Evolutionary conservation across 2,329 filamentous ascomycete genomes (phyloP).

Genomic region (Fusarium marasasianum): DNA sequence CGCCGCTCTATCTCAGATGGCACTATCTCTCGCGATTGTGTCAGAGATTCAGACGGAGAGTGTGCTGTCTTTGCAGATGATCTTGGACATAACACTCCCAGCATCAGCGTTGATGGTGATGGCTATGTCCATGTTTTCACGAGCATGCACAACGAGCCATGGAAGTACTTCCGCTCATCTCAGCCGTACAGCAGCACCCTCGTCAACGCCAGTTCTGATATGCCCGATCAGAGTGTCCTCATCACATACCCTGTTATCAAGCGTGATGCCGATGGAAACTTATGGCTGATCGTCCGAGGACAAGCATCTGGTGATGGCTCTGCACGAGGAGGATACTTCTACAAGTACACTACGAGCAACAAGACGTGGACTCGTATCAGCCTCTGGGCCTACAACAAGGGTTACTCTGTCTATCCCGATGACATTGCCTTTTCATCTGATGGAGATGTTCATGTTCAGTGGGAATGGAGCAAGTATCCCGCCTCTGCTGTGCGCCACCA

Average conservation of each 20-base stretch:
- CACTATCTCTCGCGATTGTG: slow-evolving; percentile 34
- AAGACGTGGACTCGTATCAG: background rate
- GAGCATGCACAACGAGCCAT: slow-evolving; percentile 42
- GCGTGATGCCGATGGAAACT: background rate
- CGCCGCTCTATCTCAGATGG: slow-evolving; percentile 31
- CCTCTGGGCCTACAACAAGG: slow-evolving; percentile 35
- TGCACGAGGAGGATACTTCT: slow-evolving; percentile 15
- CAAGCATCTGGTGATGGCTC: slow-evolving; percentile 10
- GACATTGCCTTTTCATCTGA: slow-evolving; percentile 42
- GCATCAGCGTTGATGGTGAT: slow-evolving; percentile 27
- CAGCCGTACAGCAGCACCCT: slow-evolving; percentile 35
- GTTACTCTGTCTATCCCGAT: slow-evolving; percentile 41
- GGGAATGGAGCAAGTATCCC: slow-evolving; percentile 43
- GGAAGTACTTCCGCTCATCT: slow-evolving; percentile 40
- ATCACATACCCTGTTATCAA: slow-evolving; percentile 27
- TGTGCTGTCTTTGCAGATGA: slow-evolving; percentile 39
- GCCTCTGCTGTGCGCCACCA: slow-evolving; percentile 40
- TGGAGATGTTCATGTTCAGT: slow-evolving; percentile 41
- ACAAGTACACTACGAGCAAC: slow-evolving; percentile 5
- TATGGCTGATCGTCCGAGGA: slow-evolving; percentile 19
- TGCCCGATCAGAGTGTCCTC: slow-evolving; percentile 32
- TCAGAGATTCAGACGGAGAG: slow-evolving; percentile 25
- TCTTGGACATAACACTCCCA: slow-evolving; percentile 34
- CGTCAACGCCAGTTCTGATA: slow-evolving; percentile 28
- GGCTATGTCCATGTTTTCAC: slow-evolving; percentile 43